Evolutionary conservation across 2,329 filamentous ascomycete species (phyloP), one percentile per base, ranked within the genome.

Genomic region (Talaromyces verruculosus): DNA sequence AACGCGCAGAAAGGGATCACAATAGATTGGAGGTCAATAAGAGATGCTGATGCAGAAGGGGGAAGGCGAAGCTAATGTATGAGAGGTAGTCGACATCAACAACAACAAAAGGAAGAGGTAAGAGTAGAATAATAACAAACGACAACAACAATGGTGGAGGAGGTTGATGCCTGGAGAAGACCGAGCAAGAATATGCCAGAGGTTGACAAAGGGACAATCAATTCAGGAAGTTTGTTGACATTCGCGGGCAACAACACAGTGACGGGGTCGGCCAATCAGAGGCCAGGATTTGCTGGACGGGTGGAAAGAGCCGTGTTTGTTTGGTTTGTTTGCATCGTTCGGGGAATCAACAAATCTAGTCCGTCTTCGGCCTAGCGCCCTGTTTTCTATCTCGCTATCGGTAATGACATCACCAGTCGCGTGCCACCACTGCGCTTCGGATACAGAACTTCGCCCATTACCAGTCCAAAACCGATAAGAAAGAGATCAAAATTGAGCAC

Each of bases 361-460:
- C 59, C 19, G 13, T 19, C 69, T 67, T 28, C 30, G 59, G 70
- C n/a, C 53, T 67, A 67, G 67, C n/a, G 7, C 37, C 22, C 39
- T 73, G 72, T 71, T 69, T 64, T 61, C 25, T 25, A 30, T 35
- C 35, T 17, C 49, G 33, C 28, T 35, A n/a, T 22, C 8, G 19
- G 4, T 25, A 25, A 68, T 72, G 71, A 73, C 73, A 74, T 75
- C 73, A 75, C 66, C 22, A 22, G 55, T 66, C 73, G 72, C 73
- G 73, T 74, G 72, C 69, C 57, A 45, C 73, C 61, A 25, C 28
- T 5, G 39, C 41, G 25, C 13, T n/a, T 35, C 41, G 25, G 49
- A 62, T n/a, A 43, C n/a, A 19, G 28, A 45, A 61, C 59, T 37
- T 6, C 41, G 17, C 39, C 17, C 11, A 10, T 30, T 11, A 43